Base-by-base conservation (phyloP, 1,284 basidiomycete species). In the Melampsora larici-populina region DNA sequence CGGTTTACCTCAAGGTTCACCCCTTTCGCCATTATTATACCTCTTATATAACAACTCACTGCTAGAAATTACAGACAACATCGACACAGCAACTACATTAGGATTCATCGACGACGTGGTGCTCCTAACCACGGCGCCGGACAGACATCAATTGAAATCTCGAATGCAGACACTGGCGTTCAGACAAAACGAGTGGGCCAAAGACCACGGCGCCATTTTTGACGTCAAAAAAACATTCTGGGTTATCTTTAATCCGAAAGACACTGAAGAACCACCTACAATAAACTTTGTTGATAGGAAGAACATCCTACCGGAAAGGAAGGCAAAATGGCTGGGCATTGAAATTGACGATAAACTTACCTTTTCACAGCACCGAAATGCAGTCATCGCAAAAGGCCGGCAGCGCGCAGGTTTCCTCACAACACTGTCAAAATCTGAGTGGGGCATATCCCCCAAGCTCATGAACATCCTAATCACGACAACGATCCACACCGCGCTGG, bases 31-130 rank as follows among this genome's bases (percentile, higher is more conserved):
- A 3, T n/a, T 49, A 26, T 26, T 62, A 1, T 71, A 71, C 26
- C n/a, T 62, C 26, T 21, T 71, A 24, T 62, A 71, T 21, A 71
- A 71, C 33, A 31, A 24, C 26, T 26, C n/a, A 13, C 51, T 71
- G 1, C 9, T 36, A 36, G 36, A 24, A n/a, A 31, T n/a, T n/a
- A n/a, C n/a, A n/a, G n/a, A n/a, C n/a, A n/a, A n/a, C n/a, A n/a
- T n/a, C n/a, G n/a, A n/a, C n/a, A 26, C 58, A n/a, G 29, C 26
- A 36, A 62, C 62, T 5, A 29, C 51, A 26, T 29, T 71, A 36
- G 70, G 31, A 1, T 71, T 60, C 40, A 40, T 71, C 18, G 51
- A 71, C 26, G 55, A 71, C 62, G 70, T 71, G 24, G 43, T 62
- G 2, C 43, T 60, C n/a, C 70, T 71, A 1, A 33, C 33, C 3